Base-by-base conservation (phyloP, 352 stramenopile species). In the Peronosclerospora sorghi region DNA sequence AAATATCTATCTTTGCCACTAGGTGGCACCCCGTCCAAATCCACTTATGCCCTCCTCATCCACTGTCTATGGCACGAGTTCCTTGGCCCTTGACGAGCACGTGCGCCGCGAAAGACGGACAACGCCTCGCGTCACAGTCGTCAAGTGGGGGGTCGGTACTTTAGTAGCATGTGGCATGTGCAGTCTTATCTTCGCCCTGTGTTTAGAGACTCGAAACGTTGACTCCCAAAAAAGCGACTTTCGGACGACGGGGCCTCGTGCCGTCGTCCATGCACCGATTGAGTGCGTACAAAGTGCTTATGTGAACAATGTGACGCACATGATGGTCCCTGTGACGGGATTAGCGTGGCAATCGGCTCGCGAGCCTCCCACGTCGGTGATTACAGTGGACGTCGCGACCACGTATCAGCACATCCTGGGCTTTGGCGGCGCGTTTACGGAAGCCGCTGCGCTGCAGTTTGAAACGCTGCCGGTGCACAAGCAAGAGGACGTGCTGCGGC, bases 381-480 rank as follows among this genome's bases (percentile, higher is more conserved):
- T 91, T 56, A 14, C 15, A 0, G 56, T 91, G 13, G 73, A 91
- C 39, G 48, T 56, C 12, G 46, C 50, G 17, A 63, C 63, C 9
- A 56, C 65, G 32, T 86, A 61, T 54, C 79, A 92, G 55, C 62
- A 80, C 44, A 88, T 92, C 26, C 59, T 87, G 38, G 89, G 89
- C 32, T 97, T 97, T 62, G 57, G 89, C 9, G 89, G 86, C 8
- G 87, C 89, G 0, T 96, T 97, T 48, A 97, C 89, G 1, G 89
- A 97, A 48, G 76, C 84, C 5, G 64, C 87, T 15, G 78, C 81
- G 5, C 55, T 94, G 34, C 81, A 96, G 47, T 93, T 96, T 49
- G 46, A 65, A 0, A 90, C 86, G 49, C 49, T 97, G 32, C 57
- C 86, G 5, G 24, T 24, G 2, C 51, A 68, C 8, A 77, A 89